These are phyloP conservation scores for Sphagnum contortum DNA, from an alignment of 225 moss, liverwort and hornwort genomes.

Conservation along the genomic window DNA sequence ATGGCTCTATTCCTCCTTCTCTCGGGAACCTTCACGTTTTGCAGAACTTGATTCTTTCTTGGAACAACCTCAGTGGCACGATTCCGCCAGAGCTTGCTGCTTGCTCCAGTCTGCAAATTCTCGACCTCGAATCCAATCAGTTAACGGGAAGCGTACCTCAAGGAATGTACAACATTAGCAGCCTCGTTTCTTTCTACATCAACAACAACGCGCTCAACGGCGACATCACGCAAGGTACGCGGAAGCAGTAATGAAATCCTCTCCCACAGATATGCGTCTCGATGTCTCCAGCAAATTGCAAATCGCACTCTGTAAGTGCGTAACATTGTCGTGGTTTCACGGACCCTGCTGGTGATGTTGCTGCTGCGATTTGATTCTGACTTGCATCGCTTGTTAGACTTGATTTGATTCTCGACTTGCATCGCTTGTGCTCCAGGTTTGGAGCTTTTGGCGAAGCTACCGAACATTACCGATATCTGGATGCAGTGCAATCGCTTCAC, in stretches of 20 bases:
- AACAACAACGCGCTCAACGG: constrained; percentile 41
- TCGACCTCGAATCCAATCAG: constrained; percentile 28
- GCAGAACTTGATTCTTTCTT: no score
- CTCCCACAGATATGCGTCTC: no score
- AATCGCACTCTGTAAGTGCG: no score
- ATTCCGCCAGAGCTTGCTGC: constrained; percentile 24
- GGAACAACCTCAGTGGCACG: constrained; percentile 20
- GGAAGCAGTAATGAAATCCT: no score
- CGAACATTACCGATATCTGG: constrained; percentile 29
- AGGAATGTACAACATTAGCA: constrained; percentile 19
- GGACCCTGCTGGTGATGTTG: no score
- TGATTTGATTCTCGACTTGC: no score
- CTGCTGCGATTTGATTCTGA: no score
- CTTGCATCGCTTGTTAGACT: no score
- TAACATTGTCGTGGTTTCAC: no score
- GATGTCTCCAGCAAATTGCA: no score
- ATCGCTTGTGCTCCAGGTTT: constrained; percentile 11
- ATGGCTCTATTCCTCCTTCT: no score
- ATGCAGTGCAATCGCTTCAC: constrained; percentile 37
- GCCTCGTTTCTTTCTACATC: constrained; percentile 24
- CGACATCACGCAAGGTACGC: constrained; percentile 30
- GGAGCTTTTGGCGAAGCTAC: constrained; percentile 35
- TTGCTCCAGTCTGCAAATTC: constrained; percentile 14
- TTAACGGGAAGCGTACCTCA: constrained; percentile 31
- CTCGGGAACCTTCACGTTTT: no score